Base-by-base conservation (phyloP, 768 basidiomycete species). In the Trametes gibbosa region DNA sequence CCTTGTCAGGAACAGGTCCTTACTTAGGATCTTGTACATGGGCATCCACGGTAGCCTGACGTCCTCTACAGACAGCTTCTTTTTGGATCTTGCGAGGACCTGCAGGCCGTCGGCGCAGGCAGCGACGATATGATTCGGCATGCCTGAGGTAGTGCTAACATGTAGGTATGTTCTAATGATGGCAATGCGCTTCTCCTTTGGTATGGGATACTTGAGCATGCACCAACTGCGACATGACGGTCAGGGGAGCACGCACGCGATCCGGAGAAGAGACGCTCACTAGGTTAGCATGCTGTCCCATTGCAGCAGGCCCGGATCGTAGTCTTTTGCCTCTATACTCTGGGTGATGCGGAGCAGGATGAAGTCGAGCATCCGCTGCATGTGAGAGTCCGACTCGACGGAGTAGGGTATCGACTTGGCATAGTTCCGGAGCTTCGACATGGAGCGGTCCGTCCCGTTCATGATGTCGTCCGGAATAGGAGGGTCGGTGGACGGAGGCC, bases 131-230 rank as follows among this genome's bases (percentile, higher is more conserved):
- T 86, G 83, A 29, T 78, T 79, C 6, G 89, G 80, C 82, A 92
- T 84, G 47, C 90, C 90, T 14, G 92, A 90, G n/a, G 79, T 83
- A 45, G 84, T 81, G 70, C 83, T 81, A 37, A 94, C 68, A 70
- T 90, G 81, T 69, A 86, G 95, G 74, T 90, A 95, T 4, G 95
- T 73, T 72, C 84, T 88, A 47, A 87, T 85, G 29, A 95, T 76
- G 41, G 75, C 77, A 53, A 93, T 83, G 55, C 92, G 80, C 65
- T 84, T 87, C 60, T 85, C 84, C 69, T 88, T 87, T 55, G 90
- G 90, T 66, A 95, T 86, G 35, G 90, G 92, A 68, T 93, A 94
- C 68, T 92, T 90, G 70, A 95, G 80, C 77, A 86, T 86, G 45
- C 75, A 72, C 91, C 92, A 94, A 68, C 90, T 92, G 65, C 58